Conservation (phyloP, 257 asterid genomes). For the Plectranthus barbatus region DNA sequence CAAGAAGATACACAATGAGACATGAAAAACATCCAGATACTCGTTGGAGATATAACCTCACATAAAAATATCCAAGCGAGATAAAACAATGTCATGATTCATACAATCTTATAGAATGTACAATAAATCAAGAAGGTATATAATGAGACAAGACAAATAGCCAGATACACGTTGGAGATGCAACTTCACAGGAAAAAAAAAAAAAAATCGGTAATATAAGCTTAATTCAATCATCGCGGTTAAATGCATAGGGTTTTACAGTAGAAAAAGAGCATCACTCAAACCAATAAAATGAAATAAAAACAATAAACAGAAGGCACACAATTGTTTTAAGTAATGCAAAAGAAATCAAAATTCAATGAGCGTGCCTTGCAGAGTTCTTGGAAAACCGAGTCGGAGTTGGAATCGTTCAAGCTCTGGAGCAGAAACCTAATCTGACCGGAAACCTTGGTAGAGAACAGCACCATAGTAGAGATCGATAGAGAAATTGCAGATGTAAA, state of each 20-base stretch:
- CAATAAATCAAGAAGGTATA: not conserved
- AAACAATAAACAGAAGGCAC: not conserved
- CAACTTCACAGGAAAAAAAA: not conserved
- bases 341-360: not conserved
- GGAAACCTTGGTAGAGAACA: constrained; percentile 44
- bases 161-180: not conserved
- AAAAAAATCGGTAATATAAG: not conserved
- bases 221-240: not conserved
- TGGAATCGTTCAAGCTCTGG: constrained; percentile 60
- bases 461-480: constrained; percentile 41
- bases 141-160: not conserved
- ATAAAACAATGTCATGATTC: no score
- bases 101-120: no score
- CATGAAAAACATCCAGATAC: no score
- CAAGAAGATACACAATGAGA: no score
- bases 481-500: not conserved
- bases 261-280: constrained; percentile 5
- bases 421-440: constrained; percentile 72
- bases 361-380: constrained; percentile 60
- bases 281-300: not conserved
- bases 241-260: constrained; percentile 9
- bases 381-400: constrained; percentile 58
- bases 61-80: no score
- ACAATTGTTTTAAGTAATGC: not conserved
- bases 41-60: no score